Evolutionary conservation across 2,329 filamentous ascomycete genomes (phyloP), one percentile per base, ranked within the genome.

Genomic region (Talaromyces sp.): DNA sequence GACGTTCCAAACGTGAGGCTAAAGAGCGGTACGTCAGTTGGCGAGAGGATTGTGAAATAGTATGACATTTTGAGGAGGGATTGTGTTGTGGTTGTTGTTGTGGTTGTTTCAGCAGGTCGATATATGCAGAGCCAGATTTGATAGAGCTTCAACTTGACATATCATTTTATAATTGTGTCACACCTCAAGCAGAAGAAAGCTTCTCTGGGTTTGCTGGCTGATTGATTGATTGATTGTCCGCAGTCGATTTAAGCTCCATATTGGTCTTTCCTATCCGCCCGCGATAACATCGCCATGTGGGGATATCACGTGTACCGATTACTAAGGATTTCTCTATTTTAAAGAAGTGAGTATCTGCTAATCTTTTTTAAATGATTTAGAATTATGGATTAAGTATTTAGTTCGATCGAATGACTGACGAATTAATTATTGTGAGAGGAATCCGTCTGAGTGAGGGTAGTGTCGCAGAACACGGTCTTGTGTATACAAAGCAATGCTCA

Each of bases 1-100:
- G 92, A 96, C 44, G 94, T 97, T 70, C 95, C 95, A 75, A 99
- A 99, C 74, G 96, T 93, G 78, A 96, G 87, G 79, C 96, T 94
- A 80, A 98, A 99, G 68, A 99, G 86, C 36, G 95, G 94, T 73
- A 94, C 96, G 81, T 99, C 95, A 70, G 92, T 91, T 27, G 92
- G 96, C 73, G 93, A 95, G 76, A 99, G 87, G 69, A 99, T 96
- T 73, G 91, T 91, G 79, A 99, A 98, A 82, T 97, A 97, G 84
- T 98, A 99, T 64, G 93, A 97, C 95, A 98, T 98, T n/a, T 5
- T 57, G 36, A 6, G 36, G 23, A 18, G 31, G 23, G 34, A 66
- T 68, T 82, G 69, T 51, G 47, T 59, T 47, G 50, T 55, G 53
- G 54, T 61, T 54, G 53, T 51, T 27, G 30, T 62, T 27, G 47